Evolutionary conservation across 2,329 filamentous ascomycete genomes (phyloP).

Genomic region (Cercospora beticola): DNA sequence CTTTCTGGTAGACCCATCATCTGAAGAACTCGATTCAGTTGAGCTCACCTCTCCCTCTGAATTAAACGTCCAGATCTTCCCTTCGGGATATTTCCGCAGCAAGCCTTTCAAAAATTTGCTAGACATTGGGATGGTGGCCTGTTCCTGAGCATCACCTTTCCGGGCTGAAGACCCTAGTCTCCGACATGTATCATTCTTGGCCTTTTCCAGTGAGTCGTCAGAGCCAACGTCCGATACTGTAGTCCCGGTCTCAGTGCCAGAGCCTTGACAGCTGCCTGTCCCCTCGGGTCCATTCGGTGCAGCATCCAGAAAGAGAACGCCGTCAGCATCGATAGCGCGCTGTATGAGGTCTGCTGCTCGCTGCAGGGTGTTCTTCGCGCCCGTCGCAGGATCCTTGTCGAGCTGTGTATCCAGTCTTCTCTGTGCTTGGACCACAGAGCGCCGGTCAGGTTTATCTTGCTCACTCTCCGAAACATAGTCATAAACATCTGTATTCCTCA

Average conservation of each 20-base stretch:
- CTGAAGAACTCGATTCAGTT: constrained; percentile 11
- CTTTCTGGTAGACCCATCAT: not conserved
- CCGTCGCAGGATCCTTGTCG: constrained; percentile 8
- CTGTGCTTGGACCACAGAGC: not conserved
- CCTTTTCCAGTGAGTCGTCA: not conserved
- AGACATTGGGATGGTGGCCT: not conserved
- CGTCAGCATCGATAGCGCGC: constrained; percentile 49
- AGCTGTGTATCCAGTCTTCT: not conserved
- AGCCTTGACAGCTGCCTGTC: constrained; percentile 7
- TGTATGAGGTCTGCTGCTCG: constrained; percentile 36
- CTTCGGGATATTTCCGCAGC: constrained; percentile 17
- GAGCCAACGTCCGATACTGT: not conserved
- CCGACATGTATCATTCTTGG: not conserved
- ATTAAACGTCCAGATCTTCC: constrained; percentile 21
- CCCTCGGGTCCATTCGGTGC: not conserved
- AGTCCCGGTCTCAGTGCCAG: constrained; percentile 5
- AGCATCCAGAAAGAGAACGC: constrained; percentile 46
- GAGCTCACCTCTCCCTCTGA: constrained; percentile 15
- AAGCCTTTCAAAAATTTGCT: constrained; percentile 18
- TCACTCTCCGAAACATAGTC: constrained; percentile 12
- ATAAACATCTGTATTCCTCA: constrained; percentile 6
- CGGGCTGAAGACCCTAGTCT: not conserved
- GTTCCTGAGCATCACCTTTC: not conserved
- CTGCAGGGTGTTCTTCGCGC: constrained; percentile 39
- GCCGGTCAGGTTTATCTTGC: not conserved